Base-by-base conservation (phyloP, 345 rosid species). In the Lumnitzera racemosa region DNA sequence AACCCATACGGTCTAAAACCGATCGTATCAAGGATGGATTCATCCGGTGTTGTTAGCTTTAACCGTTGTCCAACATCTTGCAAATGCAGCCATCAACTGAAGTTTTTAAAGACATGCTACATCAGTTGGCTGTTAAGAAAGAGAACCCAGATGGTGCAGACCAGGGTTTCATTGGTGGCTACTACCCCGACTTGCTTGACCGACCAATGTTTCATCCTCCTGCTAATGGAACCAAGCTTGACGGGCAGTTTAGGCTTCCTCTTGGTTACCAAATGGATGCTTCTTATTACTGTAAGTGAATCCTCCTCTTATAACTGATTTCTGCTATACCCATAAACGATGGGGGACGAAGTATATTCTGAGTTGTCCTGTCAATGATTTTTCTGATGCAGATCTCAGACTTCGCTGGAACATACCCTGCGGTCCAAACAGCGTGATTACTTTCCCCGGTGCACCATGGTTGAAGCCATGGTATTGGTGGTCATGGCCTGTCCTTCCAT, bases 381-480 rank as follows among this genome's bases (percentile, higher is more conserved):
- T 16, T 62, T 15, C 31, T 25, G 24, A 12, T 64, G 12, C 74
- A 94, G 99, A 94, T 77, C 89, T 94, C 53, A 83, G 69, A 59
- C 88, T 94, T 13, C 76, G 81, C 24, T 94, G 99, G 99, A 90
- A 74, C 49, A 82, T 94, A 59, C 97, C 99, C 7, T 94, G 99
- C 24, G 96, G 97, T 54, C 95, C 95, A 12, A 90, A 88, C 67
- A 94, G 92, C 51, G 96, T 90, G 62, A 86, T 94, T 55, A 94
- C 99, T 17, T 94, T 86, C 74, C 99, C 99, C 1, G 83, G 99
- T 74, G 99, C 96, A 7, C 69, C 83, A 27, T 94, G 95, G 95
- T 65, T 90, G 81, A 94, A 94, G 67, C 99, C 99, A 60, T 94
- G 99, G 97, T 94, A 94, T 54, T 94, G 97, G 99, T 94, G 99